Evolutionary conservation across 164 flowering plant species (phyloP).

Genomic region (Liquidambar formosana): DNA sequence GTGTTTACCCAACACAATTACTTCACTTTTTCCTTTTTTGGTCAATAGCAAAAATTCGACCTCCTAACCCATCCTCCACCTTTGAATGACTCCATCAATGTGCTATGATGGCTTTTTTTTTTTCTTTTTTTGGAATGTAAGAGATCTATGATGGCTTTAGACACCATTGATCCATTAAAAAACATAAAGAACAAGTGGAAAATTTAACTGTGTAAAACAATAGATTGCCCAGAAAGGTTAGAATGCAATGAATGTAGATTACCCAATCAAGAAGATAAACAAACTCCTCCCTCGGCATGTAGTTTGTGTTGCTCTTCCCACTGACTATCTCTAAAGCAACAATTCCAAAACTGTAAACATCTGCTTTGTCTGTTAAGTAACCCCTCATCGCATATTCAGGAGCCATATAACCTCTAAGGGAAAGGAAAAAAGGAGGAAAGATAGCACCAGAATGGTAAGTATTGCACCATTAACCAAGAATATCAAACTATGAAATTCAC

Average conservation of each 20-base stretch:
- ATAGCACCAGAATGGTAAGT: not conserved
- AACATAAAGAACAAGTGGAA: not conserved
- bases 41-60: no score
- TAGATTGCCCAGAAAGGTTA: not conserved
- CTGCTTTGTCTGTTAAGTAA: constrained; percentile 47
- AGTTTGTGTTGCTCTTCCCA: constrained; percentile 39
- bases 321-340: constrained; percentile 47
- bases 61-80: no score
- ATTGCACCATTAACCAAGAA: not conserved
- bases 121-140: no score
- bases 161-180: no score
- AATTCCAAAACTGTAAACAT: constrained; percentile 46
- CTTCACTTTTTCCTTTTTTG: no score
- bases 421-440: not conserved
- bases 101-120: no score
- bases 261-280: constrained; percentile 52
- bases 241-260: not conserved
- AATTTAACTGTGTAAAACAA: not conserved
- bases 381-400: constrained; percentile 51
- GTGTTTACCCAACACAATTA: no score
- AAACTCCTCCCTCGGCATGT: constrained; percentile 33
- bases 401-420: constrained; percentile 48
- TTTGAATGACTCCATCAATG: no score
- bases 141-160: no score
- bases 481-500: not conserved